A percentile compares a stretch with the other conserved stretches of the same genome.
These are phyloP conservation scores for Crithidia brevicula DNA, from an alignment of 208 protist species.

Conservation along the genomic window DNA sequence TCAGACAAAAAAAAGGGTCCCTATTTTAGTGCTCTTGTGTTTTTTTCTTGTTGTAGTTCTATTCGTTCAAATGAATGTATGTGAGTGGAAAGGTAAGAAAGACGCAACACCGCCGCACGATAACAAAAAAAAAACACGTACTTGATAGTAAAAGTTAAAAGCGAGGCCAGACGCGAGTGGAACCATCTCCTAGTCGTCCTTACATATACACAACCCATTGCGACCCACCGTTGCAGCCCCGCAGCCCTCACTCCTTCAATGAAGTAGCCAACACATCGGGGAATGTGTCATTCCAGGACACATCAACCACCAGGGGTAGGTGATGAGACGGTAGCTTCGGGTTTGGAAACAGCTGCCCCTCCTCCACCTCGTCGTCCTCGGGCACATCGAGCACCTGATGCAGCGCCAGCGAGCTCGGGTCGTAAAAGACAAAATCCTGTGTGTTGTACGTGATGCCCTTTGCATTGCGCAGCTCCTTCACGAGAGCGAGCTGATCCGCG, in stretches of 20 bases:
- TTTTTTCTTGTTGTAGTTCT: too few species aligned
- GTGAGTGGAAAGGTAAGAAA: too few species aligned
- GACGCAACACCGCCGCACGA: too few species aligned
- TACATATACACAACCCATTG: too few species aligned
- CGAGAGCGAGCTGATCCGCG: constrained; percentile 40
- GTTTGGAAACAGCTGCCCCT: constrained; percentile 65
- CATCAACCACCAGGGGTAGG: constrained; percentile 74
- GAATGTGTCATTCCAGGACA: constrained; percentile 81
- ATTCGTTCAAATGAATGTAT: too few species aligned
- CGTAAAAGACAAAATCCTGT: constrained; percentile 89
- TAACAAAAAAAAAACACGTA: too few species aligned
- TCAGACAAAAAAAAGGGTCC: too few species aligned
- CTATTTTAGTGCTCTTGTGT: too few species aligned
- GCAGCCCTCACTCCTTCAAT: constrained; percentile 28
- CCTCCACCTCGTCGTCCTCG: constrained; percentile 58
- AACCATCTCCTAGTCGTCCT: too few species aligned
- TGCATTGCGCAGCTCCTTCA: constrained; percentile 36
- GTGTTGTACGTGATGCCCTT: constrained; percentile 61
- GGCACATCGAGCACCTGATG: constrained; percentile 84
- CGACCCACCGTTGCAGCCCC: too few species aligned
- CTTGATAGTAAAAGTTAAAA: too few species aligned
- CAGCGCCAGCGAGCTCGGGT: constrained; percentile 67
- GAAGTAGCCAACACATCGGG: constrained; percentile 63
- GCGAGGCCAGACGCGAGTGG: too few species aligned
- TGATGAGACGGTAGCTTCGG: constrained; percentile 81